Percentiles rank a stretch among this genome's conserved stretches.
Evolutionary conservation across 164 flowering plant genomes (phyloP).

Genomic region (Pachysandra terminalis): DNA sequence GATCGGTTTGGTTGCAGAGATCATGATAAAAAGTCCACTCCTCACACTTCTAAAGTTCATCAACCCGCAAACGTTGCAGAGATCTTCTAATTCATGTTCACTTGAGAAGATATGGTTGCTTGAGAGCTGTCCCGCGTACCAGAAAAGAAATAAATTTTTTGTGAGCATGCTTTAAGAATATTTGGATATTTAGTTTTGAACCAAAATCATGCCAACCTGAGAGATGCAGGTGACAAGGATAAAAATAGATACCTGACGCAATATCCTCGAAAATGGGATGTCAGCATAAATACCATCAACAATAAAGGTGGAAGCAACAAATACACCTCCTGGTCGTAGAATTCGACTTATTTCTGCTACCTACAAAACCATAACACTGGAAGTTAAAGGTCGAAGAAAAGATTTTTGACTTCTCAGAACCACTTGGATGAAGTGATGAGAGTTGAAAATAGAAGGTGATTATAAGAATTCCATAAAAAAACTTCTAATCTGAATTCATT

Average conservation of each 20-base stretch:
- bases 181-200: not conserved
- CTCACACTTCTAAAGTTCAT: conserved; percentile 51
- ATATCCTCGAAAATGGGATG: conserved; percentile 37
- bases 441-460: not conserved
- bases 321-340: conserved; percentile 84
- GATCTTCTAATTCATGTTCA: conserved; percentile 74
- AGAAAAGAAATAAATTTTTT: conserved; percentile 15
- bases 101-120: conserved; percentile 54
- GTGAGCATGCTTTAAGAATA: not conserved
- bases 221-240: conserved; percentile 3
- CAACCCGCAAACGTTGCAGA: conserved; percentile 69
- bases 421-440: not conserved
- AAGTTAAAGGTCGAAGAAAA: not conserved
- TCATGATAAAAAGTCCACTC: conserved; percentile 65
- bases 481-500: not conserved
- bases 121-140: conserved; percentile 40
- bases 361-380: conserved; percentile 32
- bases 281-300: conserved; percentile 49
- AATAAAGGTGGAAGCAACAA: conserved; percentile 86
- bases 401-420: not conserved
- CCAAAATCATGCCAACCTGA: no score
- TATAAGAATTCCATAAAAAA: not conserved
- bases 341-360: conserved; percentile 92
- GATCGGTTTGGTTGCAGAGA: conserved; percentile 69
- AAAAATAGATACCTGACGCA: conserved; percentile 51